Percentiles rank a stretch among this genome's conserved stretches.
Conservation (phyloP, 805 yeast genomes). For the Cyberlindnera saturnus region DNA sequence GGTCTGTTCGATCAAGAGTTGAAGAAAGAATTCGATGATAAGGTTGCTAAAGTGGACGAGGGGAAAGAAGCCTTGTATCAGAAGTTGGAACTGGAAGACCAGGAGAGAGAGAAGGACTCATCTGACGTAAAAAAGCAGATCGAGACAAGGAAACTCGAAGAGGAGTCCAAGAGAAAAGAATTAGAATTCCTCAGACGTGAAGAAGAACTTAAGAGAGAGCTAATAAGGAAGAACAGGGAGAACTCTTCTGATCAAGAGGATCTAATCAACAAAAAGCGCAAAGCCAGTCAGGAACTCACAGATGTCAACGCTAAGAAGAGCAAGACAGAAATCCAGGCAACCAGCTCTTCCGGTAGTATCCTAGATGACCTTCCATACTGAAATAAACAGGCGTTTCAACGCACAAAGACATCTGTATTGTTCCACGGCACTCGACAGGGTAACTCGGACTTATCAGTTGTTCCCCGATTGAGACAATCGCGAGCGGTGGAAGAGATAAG, state of each 20-base stretch:
- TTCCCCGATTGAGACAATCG: slow-evolving; percentile 5
- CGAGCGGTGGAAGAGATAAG: slow-evolving; percentile 5
- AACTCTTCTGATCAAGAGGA: neutral
- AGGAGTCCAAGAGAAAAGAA: slow-evolving; percentile 2
- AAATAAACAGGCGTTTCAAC: neutral
- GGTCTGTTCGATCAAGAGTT: slow-evolving; percentile 31
- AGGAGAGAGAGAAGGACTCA: slow-evolving; percentile 11
- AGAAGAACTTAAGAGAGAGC: neutral
- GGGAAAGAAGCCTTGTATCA: slow-evolving; percentile 9
- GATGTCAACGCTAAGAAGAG: slow-evolving; percentile 16
- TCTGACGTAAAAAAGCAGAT: slow-evolving; percentile 10
- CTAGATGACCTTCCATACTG: slow-evolving; percentile 16
- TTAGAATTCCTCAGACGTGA: slow-evolving; percentile 1
- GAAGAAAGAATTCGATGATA: slow-evolving; percentile 12
- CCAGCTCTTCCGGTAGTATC: neutral
- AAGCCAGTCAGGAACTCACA: slow-evolving; percentile 12
- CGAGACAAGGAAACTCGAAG: slow-evolving; percentile 5
- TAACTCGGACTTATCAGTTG: slow-evolving; percentile 14
- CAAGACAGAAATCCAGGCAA: slow-evolving; percentile 5
- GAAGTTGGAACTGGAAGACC: slow-evolving; percentile 16
- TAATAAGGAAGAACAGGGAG: neutral
- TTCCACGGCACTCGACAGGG: slow-evolving; percentile 1
- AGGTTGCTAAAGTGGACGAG: slow-evolving; percentile 5
- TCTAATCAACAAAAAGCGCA: slow-evolving; percentile 16
- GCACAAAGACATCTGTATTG: too few relatives aligned